Percentiles rank a stretch among this genome's conserved stretches.
Conservation (phyloP, 352 stramenopile species). For the Phytophthora cactorum region DNA sequence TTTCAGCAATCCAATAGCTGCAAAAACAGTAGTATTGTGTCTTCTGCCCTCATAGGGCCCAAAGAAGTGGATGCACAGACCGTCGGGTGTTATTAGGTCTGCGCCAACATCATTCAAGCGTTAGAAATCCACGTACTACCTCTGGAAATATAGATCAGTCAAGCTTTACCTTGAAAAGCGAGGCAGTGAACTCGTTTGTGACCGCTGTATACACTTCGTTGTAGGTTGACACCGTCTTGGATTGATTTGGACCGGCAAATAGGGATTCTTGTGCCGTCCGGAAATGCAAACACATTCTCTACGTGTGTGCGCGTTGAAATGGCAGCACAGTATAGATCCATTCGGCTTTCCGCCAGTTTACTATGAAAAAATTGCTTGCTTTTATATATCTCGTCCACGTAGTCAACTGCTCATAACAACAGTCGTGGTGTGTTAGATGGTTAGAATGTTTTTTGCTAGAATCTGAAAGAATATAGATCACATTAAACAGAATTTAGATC, state of each 20-base stretch:
- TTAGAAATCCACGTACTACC: no score
- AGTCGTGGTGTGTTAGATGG: no score
- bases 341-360: not conserved
- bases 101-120: not conserved
- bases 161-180: not conserved
- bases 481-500: no score
- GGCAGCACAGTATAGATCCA: not conserved
- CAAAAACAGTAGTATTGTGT: not conserved
- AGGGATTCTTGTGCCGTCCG: not conserved
- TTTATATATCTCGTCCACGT: not conserved
- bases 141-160: not conserved
- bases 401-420: not conserved
- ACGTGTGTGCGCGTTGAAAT: not conserved
- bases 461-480: no score
- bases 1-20: not conserved
- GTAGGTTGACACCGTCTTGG: not conserved
- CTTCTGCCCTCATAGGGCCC: not conserved
- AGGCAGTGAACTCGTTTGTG: slow-evolving; percentile 2
- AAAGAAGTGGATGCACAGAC: not conserved
- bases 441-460: not conserved
- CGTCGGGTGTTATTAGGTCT: not conserved
- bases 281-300: slow-evolving; percentile 1
- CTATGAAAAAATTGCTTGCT: not conserved
- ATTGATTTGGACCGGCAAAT: not conserved
- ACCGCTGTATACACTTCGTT: not conserved